phyloP scores from a whole-genome alignment of 768 basidiomycete species.

The Panellus pusillus region DNA sequence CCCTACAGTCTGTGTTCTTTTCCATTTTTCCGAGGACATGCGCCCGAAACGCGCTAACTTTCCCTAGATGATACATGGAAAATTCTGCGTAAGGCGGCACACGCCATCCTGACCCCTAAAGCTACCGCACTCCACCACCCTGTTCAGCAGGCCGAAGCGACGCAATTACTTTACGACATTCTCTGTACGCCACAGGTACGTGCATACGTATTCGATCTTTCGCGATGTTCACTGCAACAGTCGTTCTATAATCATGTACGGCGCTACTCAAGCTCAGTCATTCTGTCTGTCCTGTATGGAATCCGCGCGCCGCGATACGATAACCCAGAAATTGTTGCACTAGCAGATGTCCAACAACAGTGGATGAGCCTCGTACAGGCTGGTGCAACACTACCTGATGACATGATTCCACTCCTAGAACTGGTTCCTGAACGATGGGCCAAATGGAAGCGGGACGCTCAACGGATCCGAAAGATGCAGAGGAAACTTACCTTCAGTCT shows the following conservation, averaged over 20 bases:
- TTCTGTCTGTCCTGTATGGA: constrained; percentile 20
- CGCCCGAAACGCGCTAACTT: too few species aligned
- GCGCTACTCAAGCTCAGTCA: constrained; percentile 18
- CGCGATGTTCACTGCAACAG: constrained; percentile 22
- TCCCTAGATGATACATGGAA: constrained; percentile 16
- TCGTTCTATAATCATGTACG: constrained; percentile 10
- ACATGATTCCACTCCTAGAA: constrained; percentile 21
- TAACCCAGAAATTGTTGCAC: constrained; percentile 1
- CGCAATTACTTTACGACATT: constrained; percentile 31
- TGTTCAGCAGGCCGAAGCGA: constrained; percentile 30
- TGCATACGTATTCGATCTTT: background rate
- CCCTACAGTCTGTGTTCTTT: background rate
- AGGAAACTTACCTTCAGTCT: constrained; percentile 28
- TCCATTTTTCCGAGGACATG: background rate
- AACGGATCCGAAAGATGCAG: constrained; percentile 25
- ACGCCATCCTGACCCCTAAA: constrained; percentile 22
- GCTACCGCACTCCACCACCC: constrained; percentile 21
- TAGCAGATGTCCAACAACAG: background rate
- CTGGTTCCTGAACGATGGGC: constrained; percentile 22
- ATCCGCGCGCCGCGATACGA: constrained; percentile 16
- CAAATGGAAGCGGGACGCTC: constrained; percentile 20
- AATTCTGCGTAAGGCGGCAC: constrained; percentile 13
- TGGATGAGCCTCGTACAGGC: constrained; percentile 2
- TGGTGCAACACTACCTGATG: constrained; percentile 15
- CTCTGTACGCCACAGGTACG: constrained; percentile 29